Conservation (phyloP, 163 green algal genomes). For the Chlorella variabilis region DNA sequence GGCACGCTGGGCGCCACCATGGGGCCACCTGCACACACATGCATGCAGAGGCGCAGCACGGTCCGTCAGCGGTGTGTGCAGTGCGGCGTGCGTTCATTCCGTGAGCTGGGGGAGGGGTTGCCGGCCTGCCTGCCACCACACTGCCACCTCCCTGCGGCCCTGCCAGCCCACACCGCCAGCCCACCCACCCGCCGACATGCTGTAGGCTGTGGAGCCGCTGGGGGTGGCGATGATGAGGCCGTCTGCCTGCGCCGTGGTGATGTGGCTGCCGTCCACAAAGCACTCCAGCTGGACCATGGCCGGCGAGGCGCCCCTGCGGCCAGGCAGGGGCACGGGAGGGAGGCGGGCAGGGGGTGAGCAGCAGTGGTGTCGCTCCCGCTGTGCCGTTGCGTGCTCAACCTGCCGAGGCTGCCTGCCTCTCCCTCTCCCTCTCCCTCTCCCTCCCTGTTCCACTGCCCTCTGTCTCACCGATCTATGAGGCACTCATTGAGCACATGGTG, state of each 20-base stretch:
- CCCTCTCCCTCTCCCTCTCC: too few relatives aligned
- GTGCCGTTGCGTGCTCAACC: too few relatives aligned
- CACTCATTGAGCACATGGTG: slow-evolving; percentile 92
- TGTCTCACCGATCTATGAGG: slow-evolving; percentile 73
- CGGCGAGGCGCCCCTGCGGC: slow-evolving; percentile 65
- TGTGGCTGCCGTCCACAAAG: slow-evolving; percentile 85
- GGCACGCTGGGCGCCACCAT: slow-evolving; percentile 92
- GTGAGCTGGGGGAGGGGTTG: slow-evolving; percentile 5
- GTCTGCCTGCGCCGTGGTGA: slow-evolving; percentile 89
- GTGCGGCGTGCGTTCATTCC: too few relatives aligned
- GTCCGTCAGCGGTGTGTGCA: too few relatives aligned
- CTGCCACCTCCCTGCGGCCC: not conserved
- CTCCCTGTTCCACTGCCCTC: too few relatives aligned
- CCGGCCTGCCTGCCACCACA: too few relatives aligned
- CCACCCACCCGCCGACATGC: slow-evolving; percentile 64
- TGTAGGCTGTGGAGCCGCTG: slow-evolving; percentile 91
- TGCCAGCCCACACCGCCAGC: not conserved
- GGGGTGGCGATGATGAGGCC: slow-evolving; percentile 94
- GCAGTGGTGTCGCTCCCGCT: too few relatives aligned
- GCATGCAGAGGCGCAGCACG: too few relatives aligned
- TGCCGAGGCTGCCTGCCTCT: too few relatives aligned
- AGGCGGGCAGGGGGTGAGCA: not conserved
- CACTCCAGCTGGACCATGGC: slow-evolving; percentile 74
- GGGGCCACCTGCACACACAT: slow-evolving; percentile 71
- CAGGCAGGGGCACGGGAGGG: not conserved